Evolutionary conservation across 441 rosid genomes (phyloP).

Genomic region (Gossypium schwendimanii): DNA sequence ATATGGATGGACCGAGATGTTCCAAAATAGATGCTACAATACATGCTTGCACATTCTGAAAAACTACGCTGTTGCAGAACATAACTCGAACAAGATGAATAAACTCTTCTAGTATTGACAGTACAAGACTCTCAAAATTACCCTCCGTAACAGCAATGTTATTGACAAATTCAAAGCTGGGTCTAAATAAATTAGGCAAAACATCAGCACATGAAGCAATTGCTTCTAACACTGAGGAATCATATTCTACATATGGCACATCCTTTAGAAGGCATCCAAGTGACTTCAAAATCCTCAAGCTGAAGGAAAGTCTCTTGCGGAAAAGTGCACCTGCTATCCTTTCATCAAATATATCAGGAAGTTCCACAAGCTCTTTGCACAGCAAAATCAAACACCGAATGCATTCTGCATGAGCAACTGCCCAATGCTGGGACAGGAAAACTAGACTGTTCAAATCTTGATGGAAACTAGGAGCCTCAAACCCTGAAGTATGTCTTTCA

Average conservation of each 20-base stretch:
- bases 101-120: slow-evolving; percentile 79
- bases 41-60: slow-evolving; percentile 71
- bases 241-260: slow-evolving; percentile 59
- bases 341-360: slow-evolving; percentile 57
- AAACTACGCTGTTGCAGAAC: slow-evolving; percentile 57
- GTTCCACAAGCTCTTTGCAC: slow-evolving; percentile 56
- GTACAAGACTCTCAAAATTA: slow-evolving; percentile 65
- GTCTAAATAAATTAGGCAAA: slow-evolving; percentile 55
- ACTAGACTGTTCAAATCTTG: slow-evolving; percentile 53
- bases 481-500: slow-evolving; percentile 47
- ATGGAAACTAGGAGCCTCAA: slow-evolving; percentile 31
- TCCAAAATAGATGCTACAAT: slow-evolving; percentile 70
- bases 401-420: slow-evolving; percentile 66
- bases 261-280: slow-evolving; percentile 65
- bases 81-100: slow-evolving; percentile 69
- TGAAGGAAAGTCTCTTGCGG: slow-evolving; percentile 53
- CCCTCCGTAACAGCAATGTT: slow-evolving; percentile 57
- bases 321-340: slow-evolving; percentile 48
- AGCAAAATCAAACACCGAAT: slow-evolving; percentile 58
- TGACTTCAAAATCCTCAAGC: slow-evolving; percentile 80
- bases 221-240: slow-evolving; percentile 60
- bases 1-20: slow-evolving; percentile 63
- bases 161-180: slow-evolving; percentile 58
- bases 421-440: slow-evolving; percentile 80
- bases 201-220: slow-evolving; percentile 66